Evolutionary conservation across 768 basidiomycete genomes (phyloP), one percentile per base, ranked within the genome.

Genomic region (Termitomyces bulborhizus): DNA sequence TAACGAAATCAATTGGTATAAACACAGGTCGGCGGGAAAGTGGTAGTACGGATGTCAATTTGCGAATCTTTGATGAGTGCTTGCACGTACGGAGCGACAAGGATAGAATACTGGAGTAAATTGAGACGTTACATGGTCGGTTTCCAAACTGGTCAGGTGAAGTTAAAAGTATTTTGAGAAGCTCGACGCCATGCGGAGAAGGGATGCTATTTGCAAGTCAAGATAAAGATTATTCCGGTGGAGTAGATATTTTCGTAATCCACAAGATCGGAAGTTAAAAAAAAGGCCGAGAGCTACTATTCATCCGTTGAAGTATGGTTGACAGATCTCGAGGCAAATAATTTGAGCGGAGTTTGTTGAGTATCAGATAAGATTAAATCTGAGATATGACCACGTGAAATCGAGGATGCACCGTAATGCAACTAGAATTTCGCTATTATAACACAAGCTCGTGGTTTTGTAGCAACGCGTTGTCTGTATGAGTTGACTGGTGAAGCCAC

Each of bases 131-230:
- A 66, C 58, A 4, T 21, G n/a, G 5, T 26, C n/a, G 13, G 68
- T 45, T 18, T 63, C 58, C 27, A 70, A 63, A 6, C 53, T 64
- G 6, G 51, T 44, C 8, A 72, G 21, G 21, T 56, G 12, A 52
- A 21, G n/a, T 21, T 24, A 7, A 29, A 29, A 29, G 29, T 29
- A 4, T 12, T 15, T n/a, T 5, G 11, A 42, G 47, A 29, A 57
- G 55, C 46, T 40, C 27, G n/a, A 63, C 49, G 6, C 50, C 46
- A 13, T 54, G 41, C 37, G 60, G 29, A 59, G 49, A 21, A 71
- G 57, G 11, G 56, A 59, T 26, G 51, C 54, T 11, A 66, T 55
- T 21, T 64, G 53, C 21, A 21, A 21, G 21, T 21, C 1, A 21
- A 21, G 21, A 21, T 21, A 21, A 21, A 21, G 21, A 21, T 21